Evolutionary conservation across 129 eudicot genomes (phyloP), one percentile per base, ranked within the genome.

Genomic region (Helianthus annuus): DNA sequence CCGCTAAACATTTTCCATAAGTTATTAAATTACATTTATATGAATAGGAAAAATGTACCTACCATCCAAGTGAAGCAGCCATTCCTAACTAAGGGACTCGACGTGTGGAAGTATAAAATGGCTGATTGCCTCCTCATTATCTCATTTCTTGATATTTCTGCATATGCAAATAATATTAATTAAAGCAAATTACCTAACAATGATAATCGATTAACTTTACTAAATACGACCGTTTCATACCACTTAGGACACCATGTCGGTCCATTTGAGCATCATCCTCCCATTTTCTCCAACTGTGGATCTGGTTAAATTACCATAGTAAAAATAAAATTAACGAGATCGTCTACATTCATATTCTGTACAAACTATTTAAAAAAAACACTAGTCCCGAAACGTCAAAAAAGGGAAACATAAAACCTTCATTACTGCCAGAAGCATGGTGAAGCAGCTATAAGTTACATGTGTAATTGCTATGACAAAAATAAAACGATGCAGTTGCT

Each of bases 391-490:
- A 7, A 2, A 5, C 7, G 14, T 17, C 27, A 59, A 59, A 32
- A 55, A 62, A 14, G 48, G 58, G 64, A 64, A 24, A 62, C 32
- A 27, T 2, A 15, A 16, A 68, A 89, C 98, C 98, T 93, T 89
- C 51, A 89, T 88, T 71, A 87, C 80, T 7, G 98, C 96, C 64
- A 93, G 81, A 90, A 93, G 85, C 98, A 93, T 93, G 55, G 98
- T 89, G 46, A 93, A 85, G 83, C 95, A 93, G 80, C 95, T 93
- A 71, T 87, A 93, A 58, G 92, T 72, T 71, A 93, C 62, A 78
- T 93, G 95, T 24, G 96, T 89, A 56, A 87, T 76, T 40, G 98
- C 98, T 88, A 93, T 93, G 75, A 93, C 86, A 81, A 93, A 93
- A 46, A 89, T 93, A 82, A 93, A 87, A 17, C 87, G 83, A 74